These are phyloP conservation scores for Solanum ossicruentum DNA, from an alignment of 257 asterid species.

Conservation along the genomic window DNA sequence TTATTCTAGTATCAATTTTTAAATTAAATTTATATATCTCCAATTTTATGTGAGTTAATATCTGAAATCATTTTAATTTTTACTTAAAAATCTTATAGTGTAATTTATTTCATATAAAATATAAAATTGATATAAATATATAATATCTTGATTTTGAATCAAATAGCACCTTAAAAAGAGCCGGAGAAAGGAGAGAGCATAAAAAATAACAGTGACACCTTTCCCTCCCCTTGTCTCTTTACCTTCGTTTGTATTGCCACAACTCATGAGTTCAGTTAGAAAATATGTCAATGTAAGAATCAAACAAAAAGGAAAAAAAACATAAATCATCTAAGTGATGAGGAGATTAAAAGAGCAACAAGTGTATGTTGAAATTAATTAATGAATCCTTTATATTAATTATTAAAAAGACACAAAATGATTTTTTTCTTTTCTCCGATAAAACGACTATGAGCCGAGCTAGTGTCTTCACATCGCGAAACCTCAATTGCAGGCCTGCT, in stretches of 20 bases:
- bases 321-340: neutral
- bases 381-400: neutral
- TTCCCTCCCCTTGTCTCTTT: accelerated
- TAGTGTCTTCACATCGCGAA: neutral
- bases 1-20: no score
- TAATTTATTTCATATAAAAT: neutral
- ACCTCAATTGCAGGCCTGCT: neutral
- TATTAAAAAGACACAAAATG: neutral
- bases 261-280: neutral
- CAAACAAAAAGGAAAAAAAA: neutral
- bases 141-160: neutral
- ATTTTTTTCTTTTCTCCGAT: no score
- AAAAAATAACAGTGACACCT: neutral
- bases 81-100: neutral
- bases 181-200: neutral
- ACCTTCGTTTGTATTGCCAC: neutral
- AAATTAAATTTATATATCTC: neutral
- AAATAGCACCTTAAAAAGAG: neutral
- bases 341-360: neutral
- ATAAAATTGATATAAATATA: neutral
- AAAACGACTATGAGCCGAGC: neutral
- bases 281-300: neutral
- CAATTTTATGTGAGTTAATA: neutral
- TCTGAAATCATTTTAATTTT: neutral
- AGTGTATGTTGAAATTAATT: neutral